Evolutionary conservation across 768 basidiomycete species (phyloP).

Genomic region (Solioccasus polychromus): DNA sequence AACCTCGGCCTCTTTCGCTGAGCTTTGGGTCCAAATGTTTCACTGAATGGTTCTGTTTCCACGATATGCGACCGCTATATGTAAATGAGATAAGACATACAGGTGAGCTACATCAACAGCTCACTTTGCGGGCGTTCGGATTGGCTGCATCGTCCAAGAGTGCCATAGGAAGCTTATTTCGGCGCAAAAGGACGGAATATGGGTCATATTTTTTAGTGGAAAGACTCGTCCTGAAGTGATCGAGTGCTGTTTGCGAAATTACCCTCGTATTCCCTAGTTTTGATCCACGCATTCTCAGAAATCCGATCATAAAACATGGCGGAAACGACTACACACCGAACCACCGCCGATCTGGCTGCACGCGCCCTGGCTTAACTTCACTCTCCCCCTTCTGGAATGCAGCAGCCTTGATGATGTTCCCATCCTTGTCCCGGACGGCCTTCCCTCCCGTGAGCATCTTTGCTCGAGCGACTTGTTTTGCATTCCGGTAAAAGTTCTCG

Average conservation of each 20-base stretch:
- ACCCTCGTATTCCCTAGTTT: slow-evolving; percentile 91
- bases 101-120: slow-evolving; percentile 6
- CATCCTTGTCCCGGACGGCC: slow-evolving; percentile 85
- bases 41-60: slow-evolving; percentile 90
- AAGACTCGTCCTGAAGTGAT: slow-evolving; percentile 93
- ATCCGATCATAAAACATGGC: neutral
- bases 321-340: slow-evolving; percentile 65
- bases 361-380: slow-evolving; percentile 84
- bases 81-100: slow-evolving; percentile 1
- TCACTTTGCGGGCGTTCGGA: slow-evolving; percentile 72
- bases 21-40: slow-evolving; percentile 95
- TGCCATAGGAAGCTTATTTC: slow-evolving; percentile 97
- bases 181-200: slow-evolving; percentile 88
- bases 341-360: slow-evolving; percentile 95
- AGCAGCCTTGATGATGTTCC: slow-evolving; percentile 90
- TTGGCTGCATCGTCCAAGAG: slow-evolving; percentile 88
- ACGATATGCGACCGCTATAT: slow-evolving; percentile 85
- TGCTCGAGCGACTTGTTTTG: slow-evolving; percentile 76
- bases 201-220: slow-evolving; percentile 86
- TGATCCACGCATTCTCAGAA: slow-evolving; percentile 4
- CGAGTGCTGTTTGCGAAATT: slow-evolving; percentile 92
- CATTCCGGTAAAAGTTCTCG: slow-evolving; percentile 98
- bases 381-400: slow-evolving; percentile 95
- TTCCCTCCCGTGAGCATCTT: slow-evolving; percentile 95
- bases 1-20: slow-evolving; percentile 88